phyloP scores from a whole-genome alignment of 2,329 filamentous ascomycete genomes.

The Chalaropsis ovoidea region DNA sequence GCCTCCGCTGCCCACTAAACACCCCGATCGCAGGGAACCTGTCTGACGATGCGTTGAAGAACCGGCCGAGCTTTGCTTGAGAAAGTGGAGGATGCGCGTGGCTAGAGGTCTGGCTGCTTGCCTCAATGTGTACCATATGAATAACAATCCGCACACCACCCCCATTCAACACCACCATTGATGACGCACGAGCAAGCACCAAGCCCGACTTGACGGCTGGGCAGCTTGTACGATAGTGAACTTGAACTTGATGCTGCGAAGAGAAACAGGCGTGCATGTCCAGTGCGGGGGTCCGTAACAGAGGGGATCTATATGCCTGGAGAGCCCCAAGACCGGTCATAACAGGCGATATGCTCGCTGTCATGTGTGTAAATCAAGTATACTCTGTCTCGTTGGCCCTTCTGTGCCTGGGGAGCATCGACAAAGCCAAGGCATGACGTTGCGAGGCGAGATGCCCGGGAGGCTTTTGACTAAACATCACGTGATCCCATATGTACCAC shows the following conservation, averaged over 20 bases:
- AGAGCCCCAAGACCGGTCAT: neutral
- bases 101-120: neutral
- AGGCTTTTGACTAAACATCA: neutral
- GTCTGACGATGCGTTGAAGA: conserved; percentile 13
- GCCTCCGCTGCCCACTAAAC: conserved; percentile 36
- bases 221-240: neutral
- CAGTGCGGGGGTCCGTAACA: too few species aligned
- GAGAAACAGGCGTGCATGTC: neutral
- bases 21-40: neutral
- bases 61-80: conserved; percentile 10
- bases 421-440: neutral
- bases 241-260: neutral
- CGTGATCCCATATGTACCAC: neutral
- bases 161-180: neutral
- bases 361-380: too few species aligned
- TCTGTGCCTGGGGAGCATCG: neutral
- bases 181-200: neutral
- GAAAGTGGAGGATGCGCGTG: neutral
- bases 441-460: neutral
- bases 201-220: neutral
- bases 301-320: too few species aligned
- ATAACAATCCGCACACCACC: conserved; percentile 12
- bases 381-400: too few species aligned
- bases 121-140: conserved; percentile 20
- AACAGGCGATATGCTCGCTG: neutral